These are phyloP conservation scores for Jatropha curcas DNA, from an alignment of 345 rosid genomes.

Conservation along the genomic window DNA sequence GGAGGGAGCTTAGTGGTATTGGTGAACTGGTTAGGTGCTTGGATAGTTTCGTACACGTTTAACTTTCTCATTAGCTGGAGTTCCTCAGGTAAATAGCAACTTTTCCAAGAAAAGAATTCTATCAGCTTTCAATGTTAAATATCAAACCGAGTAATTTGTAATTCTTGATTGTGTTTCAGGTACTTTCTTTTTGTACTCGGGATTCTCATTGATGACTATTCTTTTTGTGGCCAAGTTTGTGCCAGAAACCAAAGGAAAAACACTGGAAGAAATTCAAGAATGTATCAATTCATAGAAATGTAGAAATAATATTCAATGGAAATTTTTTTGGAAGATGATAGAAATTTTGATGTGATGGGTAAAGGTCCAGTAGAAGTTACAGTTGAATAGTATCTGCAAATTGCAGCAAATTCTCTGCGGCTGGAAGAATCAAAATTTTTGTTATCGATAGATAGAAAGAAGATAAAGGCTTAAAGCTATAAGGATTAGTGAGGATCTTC, in stretches of 20 bases:
- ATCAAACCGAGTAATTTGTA: not conserved
- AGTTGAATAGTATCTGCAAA: not conserved
- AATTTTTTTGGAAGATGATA: not conserved
- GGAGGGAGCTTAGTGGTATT: slow-evolving; percentile 91
- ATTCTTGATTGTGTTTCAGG: slow-evolving; percentile 42
- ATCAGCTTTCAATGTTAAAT: not conserved
- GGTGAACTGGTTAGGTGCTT: slow-evolving; percentile 92
- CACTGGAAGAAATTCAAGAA: slow-evolving; percentile 84
- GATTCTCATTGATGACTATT: slow-evolving; percentile 55
- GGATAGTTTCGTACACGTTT: slow-evolving; percentile 86
- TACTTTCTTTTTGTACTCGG: slow-evolving; percentile 71
- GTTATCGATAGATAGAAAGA: not conserved
- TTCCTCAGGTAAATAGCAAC: slow-evolving; percentile 49
- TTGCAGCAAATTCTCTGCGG: not conserved
- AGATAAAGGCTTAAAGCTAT: not conserved
- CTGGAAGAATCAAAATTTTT: not conserved
- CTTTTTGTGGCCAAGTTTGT: slow-evolving; percentile 73
- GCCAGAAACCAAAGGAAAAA: slow-evolving; percentile 94
- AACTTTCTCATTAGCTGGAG: slow-evolving; percentile 86
- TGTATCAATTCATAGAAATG: slow-evolving; percentile 50
- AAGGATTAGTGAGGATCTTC: not conserved
- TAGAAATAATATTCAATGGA: not conserved
- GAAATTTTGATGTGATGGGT: not conserved
- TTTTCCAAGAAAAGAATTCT: not conserved
- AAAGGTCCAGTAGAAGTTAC: not conserved